phyloP scores from a whole-genome alignment of 176 grass and related monocot genomes.

The Saccharum spontaneum region DNA sequence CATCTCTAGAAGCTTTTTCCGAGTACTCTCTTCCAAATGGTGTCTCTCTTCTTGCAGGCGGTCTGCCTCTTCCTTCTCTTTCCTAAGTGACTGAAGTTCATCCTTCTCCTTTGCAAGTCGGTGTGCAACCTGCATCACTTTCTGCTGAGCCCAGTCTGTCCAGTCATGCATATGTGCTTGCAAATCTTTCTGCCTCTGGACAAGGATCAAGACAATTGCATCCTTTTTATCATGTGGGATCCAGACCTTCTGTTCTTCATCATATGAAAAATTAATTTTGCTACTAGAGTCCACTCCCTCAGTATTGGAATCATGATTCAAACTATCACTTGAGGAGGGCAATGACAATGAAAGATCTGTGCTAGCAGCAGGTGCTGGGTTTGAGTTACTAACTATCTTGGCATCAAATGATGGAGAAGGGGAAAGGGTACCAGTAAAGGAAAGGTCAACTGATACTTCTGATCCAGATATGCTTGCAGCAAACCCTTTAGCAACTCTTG shows the following conservation, averaged over 20 bases:
- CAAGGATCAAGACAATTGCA: conserved; percentile 70
- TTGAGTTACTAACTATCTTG: conserved; percentile 28
- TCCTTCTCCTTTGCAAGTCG: conserved; percentile 86
- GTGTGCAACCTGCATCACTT: conserved; percentile 91
- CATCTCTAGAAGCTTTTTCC: conserved; percentile 93
- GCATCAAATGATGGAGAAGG: conserved; percentile 53
- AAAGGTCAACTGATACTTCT: conserved; percentile 63
- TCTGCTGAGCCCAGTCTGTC: conserved; percentile 93
- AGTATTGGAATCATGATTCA: conserved; percentile 37
- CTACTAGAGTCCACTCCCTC: conserved; percentile 46
- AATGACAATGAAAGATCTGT: conserved; percentile 72
- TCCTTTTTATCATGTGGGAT: conserved; percentile 81
- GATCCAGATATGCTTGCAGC: conserved; percentile 49
- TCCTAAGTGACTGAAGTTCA: conserved; percentile 70
- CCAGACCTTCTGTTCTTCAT: conserved; percentile 61
- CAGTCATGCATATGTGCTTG: conserved; percentile 76
- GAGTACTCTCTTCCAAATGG: conserved; percentile 72
- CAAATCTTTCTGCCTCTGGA: conserved; percentile 74
- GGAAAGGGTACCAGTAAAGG: conserved; percentile 57
- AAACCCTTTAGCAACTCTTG: conserved; percentile 60
- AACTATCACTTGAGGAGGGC: conserved; percentile 45
- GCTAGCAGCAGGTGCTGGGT: conserved; percentile 49
- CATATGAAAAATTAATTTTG: conserved; percentile 46
- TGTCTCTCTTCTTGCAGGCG: conserved; percentile 75
- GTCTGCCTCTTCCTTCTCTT: conserved; percentile 67